Evolutionary conservation across 176 grass and related monocot species (phyloP).

Genomic region (Stipa capillata): DNA sequence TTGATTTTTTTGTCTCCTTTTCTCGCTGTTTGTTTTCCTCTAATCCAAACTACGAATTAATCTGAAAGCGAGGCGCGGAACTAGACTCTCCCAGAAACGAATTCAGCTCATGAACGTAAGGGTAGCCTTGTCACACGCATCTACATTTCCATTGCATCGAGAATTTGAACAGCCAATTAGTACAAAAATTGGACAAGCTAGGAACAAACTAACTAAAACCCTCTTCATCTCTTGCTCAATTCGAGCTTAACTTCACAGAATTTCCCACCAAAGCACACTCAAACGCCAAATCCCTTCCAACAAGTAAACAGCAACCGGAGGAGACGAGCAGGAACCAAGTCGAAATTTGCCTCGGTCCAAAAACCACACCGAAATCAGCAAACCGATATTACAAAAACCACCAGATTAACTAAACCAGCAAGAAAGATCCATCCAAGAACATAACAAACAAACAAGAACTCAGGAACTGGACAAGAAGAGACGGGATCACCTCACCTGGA

Average conservation of each 20-base stretch:
- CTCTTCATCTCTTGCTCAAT: background rate
- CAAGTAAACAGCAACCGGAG: background rate
- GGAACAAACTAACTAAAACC: background rate
- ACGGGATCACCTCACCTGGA: background rate
- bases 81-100: background rate
- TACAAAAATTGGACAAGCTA: background rate
- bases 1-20: background rate
- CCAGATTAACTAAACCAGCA: background rate
- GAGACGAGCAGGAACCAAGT: background rate
- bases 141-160: background rate
- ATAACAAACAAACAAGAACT: background rate
- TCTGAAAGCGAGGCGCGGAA: background rate
- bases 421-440: background rate
- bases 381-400: background rate
- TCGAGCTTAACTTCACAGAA: background rate
- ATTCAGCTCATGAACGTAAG: background rate
- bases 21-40: background rate
- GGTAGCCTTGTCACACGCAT: background rate
- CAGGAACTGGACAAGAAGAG: background rate
- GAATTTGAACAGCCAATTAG: background rate
- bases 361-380: background rate
- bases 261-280: background rate
- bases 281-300: background rate
- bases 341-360: background rate
- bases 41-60: background rate